Base-by-base conservation (phyloP, 2,329 filamentous ascomycete species). In the Thielaviopsis populi region DNA sequence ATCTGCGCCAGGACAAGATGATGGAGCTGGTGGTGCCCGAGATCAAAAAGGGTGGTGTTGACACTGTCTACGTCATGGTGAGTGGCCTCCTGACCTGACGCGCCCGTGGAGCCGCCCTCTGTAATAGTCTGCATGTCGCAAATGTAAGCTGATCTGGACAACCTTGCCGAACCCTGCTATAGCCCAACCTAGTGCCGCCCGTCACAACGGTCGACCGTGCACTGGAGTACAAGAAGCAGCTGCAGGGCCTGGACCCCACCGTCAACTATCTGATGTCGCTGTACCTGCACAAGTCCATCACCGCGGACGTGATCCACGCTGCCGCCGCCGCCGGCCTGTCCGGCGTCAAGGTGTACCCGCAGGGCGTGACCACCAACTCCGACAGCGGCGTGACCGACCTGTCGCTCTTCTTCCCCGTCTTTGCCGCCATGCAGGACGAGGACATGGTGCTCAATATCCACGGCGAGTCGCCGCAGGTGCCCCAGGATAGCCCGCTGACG, bases 381-480 rank as follows among this genome's bases (percentile, higher is more conserved):
- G 79, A 81, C 59, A 83, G 81, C 30, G 89, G 88, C 13, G 87
- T 91, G 27, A 76, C 87, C 17, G 81, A 83, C 64, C 83, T 89
- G 70, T 83, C 84, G 66, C 75, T 79, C 40, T 92, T 89, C 75
- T 87, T 88, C 71, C 82, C 84, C 6, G 88, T 92, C 15, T 95
- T 97, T 71, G 82, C 80, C n/a, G 88, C 89, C 68, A 96, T 97
- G 91, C 72, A 70, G 63, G 56, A 22, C 10, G 61, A 30, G 43
- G 58, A 66, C 48, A 27, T 61, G 68, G 81, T 95, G n/a, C 80
- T 95, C 50, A 96, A 96, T 75, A 78, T 97, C n/a, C 91, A 97
- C 73, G 92, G 91, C 68, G 92, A 96, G 75, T 83, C 86, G n/a
- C 86, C 74, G 2, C 74, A 74, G 64, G 71, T 73, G 3, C 79